Base-by-base conservation (phyloP, 139 green algal genomes). In the Chlamydomonas urium region DNA sequence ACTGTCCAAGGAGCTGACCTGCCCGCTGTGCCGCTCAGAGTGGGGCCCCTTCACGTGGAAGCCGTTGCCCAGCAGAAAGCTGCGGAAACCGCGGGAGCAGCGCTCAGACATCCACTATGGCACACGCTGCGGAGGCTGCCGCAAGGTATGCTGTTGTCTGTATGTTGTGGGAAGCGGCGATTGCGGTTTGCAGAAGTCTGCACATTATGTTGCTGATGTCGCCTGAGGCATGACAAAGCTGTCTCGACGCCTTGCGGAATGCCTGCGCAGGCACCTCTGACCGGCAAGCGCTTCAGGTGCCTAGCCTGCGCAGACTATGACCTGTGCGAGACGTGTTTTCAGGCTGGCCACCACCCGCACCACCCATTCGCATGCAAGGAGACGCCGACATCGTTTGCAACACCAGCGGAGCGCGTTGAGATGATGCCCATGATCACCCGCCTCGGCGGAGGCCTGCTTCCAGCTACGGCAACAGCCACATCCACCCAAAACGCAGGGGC, bases 21-120 rank as follows among this genome's bases (percentile, higher is more conserved):
- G 84, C 71, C 85, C 85, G 32, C 73, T 90, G 74, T 90, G 85
- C 71, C 77, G 85, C 37, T 50, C 56, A 10, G 68, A 77, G 1
- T 90, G 85, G 85, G 85, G 85, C 5, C 73, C 77, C n/a, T 87
- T 90, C 65, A 81, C 74, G 47, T 88, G 85, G 85, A 36, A 67
- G 19, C 78, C 81, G 29, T 72, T 72, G 10, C 65, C 69, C 10
- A 74, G 57, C 29, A n/a, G n/a, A n/a, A 75, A 73, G 58, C 65
- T 53, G 5, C 29, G 3, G 35, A 75, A 56, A 45, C 45, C 56
- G 17, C 61, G 45, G 28, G 47, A 72, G 35, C 31, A 74, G 42
- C 23, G 34, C 8, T 26, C 21, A 1, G 57, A 21, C 1, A 53
- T 78, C 29, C 74, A 83, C 56, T 69, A 73, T 31, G 79, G 83